These are phyloP conservation scores for Mollisia scopiformis DNA, from an alignment of 2,329 filamentous ascomycete genomes.

Conservation along the genomic window DNA sequence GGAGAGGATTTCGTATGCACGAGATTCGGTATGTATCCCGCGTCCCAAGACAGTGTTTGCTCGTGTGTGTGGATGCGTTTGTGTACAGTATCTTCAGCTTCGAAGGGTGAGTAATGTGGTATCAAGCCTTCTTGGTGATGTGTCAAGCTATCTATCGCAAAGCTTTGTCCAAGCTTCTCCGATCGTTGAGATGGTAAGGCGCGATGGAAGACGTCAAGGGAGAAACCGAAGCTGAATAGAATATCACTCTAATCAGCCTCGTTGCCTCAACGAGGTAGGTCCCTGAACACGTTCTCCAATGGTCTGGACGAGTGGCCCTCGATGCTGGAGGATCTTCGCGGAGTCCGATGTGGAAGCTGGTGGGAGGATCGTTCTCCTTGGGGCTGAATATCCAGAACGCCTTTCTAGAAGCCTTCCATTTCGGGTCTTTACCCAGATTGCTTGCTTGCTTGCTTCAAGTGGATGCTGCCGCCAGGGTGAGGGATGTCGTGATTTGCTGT, in stretches of 20 bases:
- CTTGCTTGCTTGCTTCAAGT: not conserved
- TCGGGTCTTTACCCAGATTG: not conserved
- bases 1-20: no score
- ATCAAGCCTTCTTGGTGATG: not conserved
- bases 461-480: not conserved
- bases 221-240: not conserved
- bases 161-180: not conserved
- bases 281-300: not conserved
- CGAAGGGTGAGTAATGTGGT: not conserved
- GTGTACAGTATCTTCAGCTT: constrained; percentile 2
- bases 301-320: not conserved
- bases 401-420: not conserved
- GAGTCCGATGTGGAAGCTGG: not conserved
- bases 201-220: not conserved
- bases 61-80: not conserved
- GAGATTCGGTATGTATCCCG: not conserved
- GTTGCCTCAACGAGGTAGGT: not conserved
- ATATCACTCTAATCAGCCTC: not conserved
- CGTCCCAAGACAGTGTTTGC: not conserved
- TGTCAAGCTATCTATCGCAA: not conserved
- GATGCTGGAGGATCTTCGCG: not conserved
- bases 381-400: not conserved
- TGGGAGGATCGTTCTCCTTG: not conserved
- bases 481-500: not conserved
- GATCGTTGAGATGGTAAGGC: not conserved